Percentiles rank a stretch among this genome's conserved stretches.
Conservation (phyloP, 169 alveolate species). For the Plasmodium gonderi region DNA sequence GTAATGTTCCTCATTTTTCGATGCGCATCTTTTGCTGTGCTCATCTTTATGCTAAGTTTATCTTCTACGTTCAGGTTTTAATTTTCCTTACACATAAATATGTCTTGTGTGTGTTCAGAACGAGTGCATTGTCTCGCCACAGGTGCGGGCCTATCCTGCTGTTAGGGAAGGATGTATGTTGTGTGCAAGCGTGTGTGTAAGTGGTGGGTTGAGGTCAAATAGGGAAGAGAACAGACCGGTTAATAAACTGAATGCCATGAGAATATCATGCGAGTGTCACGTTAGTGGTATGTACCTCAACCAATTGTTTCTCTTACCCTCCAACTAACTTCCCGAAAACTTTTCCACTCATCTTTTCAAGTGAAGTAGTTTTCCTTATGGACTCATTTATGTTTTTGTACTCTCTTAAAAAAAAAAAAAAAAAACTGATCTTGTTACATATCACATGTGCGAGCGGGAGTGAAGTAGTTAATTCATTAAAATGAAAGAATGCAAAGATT, state of each 20-base stretch:
- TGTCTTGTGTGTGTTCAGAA: constrained; percentile 4
- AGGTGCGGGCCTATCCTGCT: constrained; percentile 34
- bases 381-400: background rate
- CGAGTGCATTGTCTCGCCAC: constrained; percentile 18
- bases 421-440: too few relatives aligned
- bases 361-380: background rate
- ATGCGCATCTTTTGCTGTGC: too few relatives aligned
- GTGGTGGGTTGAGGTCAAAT: background rate
- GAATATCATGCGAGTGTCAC: too few relatives aligned
- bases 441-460: too few relatives aligned
- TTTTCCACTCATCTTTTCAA: constrained; percentile 32
- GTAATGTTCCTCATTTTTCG: too few relatives aligned
- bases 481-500: too few relatives aligned
- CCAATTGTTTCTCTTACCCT: constrained; percentile 2
- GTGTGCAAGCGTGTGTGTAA: background rate
- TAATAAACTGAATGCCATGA: background rate
- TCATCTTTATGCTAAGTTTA: background rate
- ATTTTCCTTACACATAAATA: constrained; percentile 21
- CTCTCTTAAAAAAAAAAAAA: too few relatives aligned
- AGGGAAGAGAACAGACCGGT: background rate
- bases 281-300: background rate
- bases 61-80: background rate
- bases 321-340: constrained; percentile 39
- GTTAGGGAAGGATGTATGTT: background rate
- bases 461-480: too few relatives aligned